Conservation (phyloP, 768 basidiomycete genomes). For the Tricholoma sp. region DNA sequence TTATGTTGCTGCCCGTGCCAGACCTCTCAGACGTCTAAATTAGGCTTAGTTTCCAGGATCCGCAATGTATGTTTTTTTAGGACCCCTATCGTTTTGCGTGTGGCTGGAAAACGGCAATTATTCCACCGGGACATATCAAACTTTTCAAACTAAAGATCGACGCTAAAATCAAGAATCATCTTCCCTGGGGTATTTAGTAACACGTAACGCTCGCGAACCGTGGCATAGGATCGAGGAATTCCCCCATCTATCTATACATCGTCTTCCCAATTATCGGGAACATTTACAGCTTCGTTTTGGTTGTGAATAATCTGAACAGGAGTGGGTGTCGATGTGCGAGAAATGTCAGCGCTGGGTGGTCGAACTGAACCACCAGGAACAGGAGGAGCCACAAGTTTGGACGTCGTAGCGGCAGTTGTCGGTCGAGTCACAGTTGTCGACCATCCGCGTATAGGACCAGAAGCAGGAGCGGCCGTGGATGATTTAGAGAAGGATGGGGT, state of each 20-base stretch:
- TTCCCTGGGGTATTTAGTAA: too few species aligned
- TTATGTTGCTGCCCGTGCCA: too few species aligned
- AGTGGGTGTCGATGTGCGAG: not conserved
- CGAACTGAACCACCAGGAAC: not conserved
- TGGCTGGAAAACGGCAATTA: too few species aligned
- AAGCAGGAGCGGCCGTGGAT: not conserved
- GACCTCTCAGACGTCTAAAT: too few species aligned
- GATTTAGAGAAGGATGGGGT: conserved; percentile 7
- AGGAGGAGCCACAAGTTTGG: not conserved
- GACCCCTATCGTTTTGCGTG: too few species aligned
- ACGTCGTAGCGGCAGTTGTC: not conserved
- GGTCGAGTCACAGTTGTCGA: not conserved
- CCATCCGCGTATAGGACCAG: not conserved
- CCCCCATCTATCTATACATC: conserved; percentile 25
- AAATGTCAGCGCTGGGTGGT: not conserved
- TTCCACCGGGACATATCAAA: too few species aligned
- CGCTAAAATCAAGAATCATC: too few species aligned
- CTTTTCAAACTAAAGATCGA: too few species aligned
- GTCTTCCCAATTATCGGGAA: conserved; percentile 57
- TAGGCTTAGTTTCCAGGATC: too few species aligned
- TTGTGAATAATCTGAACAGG: conserved; percentile 13
- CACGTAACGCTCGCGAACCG: too few species aligned
- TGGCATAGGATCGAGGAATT: too few species aligned
- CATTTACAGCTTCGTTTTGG: conserved; percentile 12
- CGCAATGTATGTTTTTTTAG: too few species aligned